Conservation (phyloP, 1,284 basidiomycete genomes). For the Retiboletus flavoniger region DNA sequence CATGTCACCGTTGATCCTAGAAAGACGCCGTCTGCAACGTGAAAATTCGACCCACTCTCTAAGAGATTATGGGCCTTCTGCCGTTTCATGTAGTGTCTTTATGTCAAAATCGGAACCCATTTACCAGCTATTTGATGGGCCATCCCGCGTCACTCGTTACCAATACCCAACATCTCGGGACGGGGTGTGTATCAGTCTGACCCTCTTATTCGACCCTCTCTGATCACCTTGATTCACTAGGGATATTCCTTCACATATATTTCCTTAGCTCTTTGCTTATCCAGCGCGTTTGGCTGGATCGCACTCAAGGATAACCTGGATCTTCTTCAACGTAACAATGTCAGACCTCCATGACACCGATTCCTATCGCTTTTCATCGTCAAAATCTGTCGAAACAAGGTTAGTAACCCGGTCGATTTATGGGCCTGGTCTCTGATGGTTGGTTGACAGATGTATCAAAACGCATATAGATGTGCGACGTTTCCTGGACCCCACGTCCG, state of each 20-base stretch:
- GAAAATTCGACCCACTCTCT: neutral
- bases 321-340: neutral
- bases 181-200: slow-evolving; percentile 16
- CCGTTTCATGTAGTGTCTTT: slow-evolving; percentile 13
- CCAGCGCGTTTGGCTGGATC: slow-evolving; percentile 28
- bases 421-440: neutral
- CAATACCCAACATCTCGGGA: slow-evolving; percentile 11
- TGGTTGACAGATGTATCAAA: neutral
- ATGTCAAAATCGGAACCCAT: slow-evolving; percentile 21
- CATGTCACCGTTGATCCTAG: slow-evolving; percentile 23
- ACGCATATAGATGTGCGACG: neutral
- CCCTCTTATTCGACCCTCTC: neutral
- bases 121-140: slow-evolving; percentile 44
- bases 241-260: slow-evolving; percentile 9
- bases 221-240: slow-evolving; percentile 1
- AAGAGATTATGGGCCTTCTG: neutral
- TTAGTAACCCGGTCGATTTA: neutral
- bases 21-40: slow-evolving; percentile 18
- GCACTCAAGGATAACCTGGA: slow-evolving; percentile 14
- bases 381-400: neutral
- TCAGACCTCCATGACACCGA: neutral
- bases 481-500: neutral
- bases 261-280: slow-evolving; percentile 20
- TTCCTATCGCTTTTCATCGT: neutral
- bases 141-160: slow-evolving; percentile 35